These are phyloP conservation scores for Fusarium temperatum DNA, from an alignment of 2,329 filamentous ascomycete genomes.

Conservation along the genomic window DNA sequence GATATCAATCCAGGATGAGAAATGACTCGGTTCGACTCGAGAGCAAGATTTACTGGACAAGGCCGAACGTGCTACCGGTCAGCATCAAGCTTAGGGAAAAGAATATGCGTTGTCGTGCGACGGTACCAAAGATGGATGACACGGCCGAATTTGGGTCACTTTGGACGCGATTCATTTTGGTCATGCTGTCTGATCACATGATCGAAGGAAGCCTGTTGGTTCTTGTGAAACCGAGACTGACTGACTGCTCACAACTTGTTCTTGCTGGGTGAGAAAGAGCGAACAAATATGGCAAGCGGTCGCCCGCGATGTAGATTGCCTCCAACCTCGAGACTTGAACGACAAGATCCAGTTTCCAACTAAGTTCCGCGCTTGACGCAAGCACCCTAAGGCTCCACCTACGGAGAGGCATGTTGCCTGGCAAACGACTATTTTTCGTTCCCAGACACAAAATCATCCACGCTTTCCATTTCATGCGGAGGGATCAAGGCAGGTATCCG, in stretches of 20 bases:
- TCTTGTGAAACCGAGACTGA: constrained; percentile 25
- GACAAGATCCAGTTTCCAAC: constrained; percentile 8
- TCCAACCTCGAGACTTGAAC: constrained; percentile 1
- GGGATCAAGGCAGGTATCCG: constrained; percentile 25
- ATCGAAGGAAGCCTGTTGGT: constrained; percentile 29
- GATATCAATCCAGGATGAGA: constrained; percentile 12
- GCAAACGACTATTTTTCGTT: background rate
- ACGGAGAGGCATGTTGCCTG: background rate
- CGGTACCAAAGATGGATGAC: constrained; percentile 27
- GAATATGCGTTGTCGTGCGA: constrained; percentile 32
- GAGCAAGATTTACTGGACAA: constrained; percentile 1
- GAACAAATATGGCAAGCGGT: constrained; percentile 7
- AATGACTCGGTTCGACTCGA: background rate
- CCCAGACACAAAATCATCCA: background rate
- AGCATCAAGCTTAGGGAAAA: background rate
- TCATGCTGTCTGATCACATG: constrained; percentile 39
- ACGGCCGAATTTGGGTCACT: constrained; percentile 29
- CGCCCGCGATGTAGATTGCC: constrained; percentile 12
- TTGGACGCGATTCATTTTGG: constrained; percentile 10
- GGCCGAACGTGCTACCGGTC: constrained; percentile 8
- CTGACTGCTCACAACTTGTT: constrained; percentile 34
- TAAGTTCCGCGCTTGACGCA: constrained; percentile 21
- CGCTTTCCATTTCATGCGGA: constrained; percentile 7
- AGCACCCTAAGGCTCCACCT: constrained; percentile 17
- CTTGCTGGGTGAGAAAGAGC: constrained; percentile 4